Evolutionary conservation across 306 rosid genomes (phyloP).

Genomic region (Hippophae gyantsensis): DNA sequence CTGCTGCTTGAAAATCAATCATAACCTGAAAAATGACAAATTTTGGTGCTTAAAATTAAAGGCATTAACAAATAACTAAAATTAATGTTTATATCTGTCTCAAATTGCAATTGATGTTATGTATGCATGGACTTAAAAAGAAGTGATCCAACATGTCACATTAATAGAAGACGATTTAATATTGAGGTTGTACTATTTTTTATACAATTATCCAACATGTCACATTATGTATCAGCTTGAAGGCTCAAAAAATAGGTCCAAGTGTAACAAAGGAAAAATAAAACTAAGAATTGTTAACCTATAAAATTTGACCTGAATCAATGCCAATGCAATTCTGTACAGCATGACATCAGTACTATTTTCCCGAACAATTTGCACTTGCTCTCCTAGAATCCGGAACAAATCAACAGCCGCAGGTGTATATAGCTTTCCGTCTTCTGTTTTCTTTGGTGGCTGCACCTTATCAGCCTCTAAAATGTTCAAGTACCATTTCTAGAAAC

Average conservation of each 20-base stretch:
- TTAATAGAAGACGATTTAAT: background rate
- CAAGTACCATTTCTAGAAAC: slow-evolving; percentile 88
- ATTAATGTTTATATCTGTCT: background rate
- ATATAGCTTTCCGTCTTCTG: slow-evolving; percentile 91
- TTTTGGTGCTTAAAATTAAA: background rate
- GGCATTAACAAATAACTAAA: background rate
- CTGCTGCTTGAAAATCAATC: slow-evolving; percentile 97
- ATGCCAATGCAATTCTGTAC: slow-evolving; percentile 86
- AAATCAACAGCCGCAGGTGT: slow-evolving; percentile 98
- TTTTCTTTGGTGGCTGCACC: slow-evolving; percentile 93
- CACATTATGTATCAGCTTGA: background rate
- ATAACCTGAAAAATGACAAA: slow-evolving; percentile 49
- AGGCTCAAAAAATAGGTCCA: background rate
- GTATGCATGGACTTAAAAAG: background rate
- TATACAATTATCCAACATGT: background rate
- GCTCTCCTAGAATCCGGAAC: slow-evolving; percentile 97
- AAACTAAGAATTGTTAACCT: slow-evolving; percentile 4
- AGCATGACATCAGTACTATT: slow-evolving; percentile 95
- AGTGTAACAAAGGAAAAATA: background rate
- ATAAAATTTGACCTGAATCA: slow-evolving; percentile 63
- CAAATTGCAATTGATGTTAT: background rate
- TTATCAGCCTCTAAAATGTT: slow-evolving; percentile 95
- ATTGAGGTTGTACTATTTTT: too few species aligned
- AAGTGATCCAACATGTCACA: background rate
- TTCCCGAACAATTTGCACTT: slow-evolving; percentile 93